These are phyloP conservation scores for Sarocladiaceae sp. DNA, from an alignment of 2,329 filamentous ascomycete species.

Conservation along the genomic window DNA sequence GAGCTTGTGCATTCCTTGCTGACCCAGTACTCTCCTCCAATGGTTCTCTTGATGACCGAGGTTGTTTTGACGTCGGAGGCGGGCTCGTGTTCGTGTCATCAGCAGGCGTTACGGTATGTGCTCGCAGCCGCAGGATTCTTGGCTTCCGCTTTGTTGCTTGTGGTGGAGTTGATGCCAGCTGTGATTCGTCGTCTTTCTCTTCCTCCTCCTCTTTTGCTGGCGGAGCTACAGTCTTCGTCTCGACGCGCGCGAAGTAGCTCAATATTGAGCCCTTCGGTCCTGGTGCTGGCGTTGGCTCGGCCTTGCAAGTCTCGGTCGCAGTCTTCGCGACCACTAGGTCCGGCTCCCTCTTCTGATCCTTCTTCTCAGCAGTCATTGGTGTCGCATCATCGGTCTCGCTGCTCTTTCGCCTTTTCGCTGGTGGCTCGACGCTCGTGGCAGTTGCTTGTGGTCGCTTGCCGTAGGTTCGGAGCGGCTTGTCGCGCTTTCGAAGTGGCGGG, in stretches of 20 bases:
- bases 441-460: slow-evolving; percentile 27
- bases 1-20: neutral
- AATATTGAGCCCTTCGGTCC: slow-evolving; percentile 33
- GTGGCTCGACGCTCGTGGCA: slow-evolving; percentile 20
- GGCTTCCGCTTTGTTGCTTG: slow-evolving; percentile 14
- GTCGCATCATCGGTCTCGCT: neutral
- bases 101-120: no score
- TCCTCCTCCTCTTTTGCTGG: neutral
- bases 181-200: slow-evolving; percentile 11
- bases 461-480: slow-evolving; percentile 35
- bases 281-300: neutral
- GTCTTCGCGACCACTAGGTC: neutral
- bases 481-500: slow-evolving; percentile 22
- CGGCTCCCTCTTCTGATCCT: neutral
- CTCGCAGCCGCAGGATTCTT: neutral
- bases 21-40: neutral
- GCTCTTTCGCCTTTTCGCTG: slow-evolving; percentile 21
- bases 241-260: slow-evolving; percentile 35
- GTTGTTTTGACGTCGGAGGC: neutral
- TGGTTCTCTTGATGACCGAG: neutral
- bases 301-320: no score
- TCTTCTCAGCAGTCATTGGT: no score
- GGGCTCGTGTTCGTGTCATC: neutral
- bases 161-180: slow-evolving; percentile 18
- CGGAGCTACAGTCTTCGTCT: neutral